These are phyloP conservation scores for Trametes polyzona DNA, from an alignment of 1,284 basidiomycete species.

Conservation along the genomic window DNA sequence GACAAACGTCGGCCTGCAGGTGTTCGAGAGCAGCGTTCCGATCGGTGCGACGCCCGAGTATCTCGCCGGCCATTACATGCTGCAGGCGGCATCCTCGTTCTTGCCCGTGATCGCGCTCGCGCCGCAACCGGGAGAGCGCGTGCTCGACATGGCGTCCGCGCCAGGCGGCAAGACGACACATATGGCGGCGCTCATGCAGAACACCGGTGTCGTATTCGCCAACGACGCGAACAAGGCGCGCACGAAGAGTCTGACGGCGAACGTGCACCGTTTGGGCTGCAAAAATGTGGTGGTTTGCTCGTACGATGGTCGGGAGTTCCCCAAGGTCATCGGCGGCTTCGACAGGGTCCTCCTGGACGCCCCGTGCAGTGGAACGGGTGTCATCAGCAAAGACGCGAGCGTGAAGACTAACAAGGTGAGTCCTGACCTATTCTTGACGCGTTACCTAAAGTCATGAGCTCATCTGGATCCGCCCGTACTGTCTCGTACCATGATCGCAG, in stretches of 20 bases:
- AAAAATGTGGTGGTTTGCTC: slow-evolving; percentile 98
- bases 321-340: slow-evolving; percentile 99
- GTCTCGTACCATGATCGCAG: slow-evolving; percentile 51
- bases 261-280: slow-evolving; percentile 96
- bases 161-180: slow-evolving; percentile 98
- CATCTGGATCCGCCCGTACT: slow-evolving; percentile 1
- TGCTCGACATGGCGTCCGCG: slow-evolving; percentile 98
- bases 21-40: slow-evolving; percentile 96
- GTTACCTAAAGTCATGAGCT: slow-evolving; percentile 8
- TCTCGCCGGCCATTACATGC: slow-evolving; percentile 99
- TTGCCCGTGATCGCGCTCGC: slow-evolving; percentile 96
- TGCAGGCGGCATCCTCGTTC: slow-evolving; percentile 98
- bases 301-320: slow-evolving; percentile 97
- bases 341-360: slow-evolving; percentile 96
- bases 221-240: slow-evolving; percentile 96
- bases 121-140: slow-evolving; percentile 92
- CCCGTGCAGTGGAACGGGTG: slow-evolving; percentile 97
- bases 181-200: slow-evolving; percentile 95
- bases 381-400: slow-evolving; percentile 96
- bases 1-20: slow-evolving; percentile 97
- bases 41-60: slow-evolving; percentile 99
- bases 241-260: slow-evolving; percentile 96
- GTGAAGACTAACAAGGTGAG: slow-evolving; percentile 98
- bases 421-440: slow-evolving; percentile 8
- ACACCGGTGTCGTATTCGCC: slow-evolving; percentile 97